A percentile compares a stretch with the other conserved stretches of the same genome.
These are phyloP conservation scores for Tricholoma saponaceum DNA, from an alignment of 768 basidiomycete genomes.

Conservation along the genomic window DNA sequence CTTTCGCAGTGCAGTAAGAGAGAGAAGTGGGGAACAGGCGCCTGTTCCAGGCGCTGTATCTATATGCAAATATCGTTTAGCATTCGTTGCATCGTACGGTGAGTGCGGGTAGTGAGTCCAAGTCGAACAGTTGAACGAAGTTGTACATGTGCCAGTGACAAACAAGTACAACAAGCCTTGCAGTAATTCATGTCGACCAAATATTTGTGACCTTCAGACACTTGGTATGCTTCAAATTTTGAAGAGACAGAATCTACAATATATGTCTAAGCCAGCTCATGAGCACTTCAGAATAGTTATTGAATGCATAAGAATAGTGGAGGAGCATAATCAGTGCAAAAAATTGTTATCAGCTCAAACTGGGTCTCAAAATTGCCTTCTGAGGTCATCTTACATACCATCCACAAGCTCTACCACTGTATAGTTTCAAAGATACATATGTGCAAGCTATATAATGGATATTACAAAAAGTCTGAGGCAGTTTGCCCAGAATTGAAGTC, in stretches of 20 bases:
- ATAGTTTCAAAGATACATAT: not conserved
- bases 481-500: not conserved
- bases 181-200: not conserved
- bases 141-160: no score
- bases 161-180: no score
- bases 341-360: not conserved
- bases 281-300: not conserved
- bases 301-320: not conserved
- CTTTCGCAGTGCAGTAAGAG: not conserved
- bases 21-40: not conserved
- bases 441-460: not conserved
- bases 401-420: not conserved
- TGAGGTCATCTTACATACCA: not conserved
- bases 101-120: no score
- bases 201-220: not conserved
- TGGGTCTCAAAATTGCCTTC: not conserved
- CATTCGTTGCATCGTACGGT: no score
- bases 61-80: not conserved
- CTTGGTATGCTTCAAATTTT: not conserved
- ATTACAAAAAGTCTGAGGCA: not conserved
- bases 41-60: not conserved
- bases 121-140: no score
- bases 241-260: not conserved
- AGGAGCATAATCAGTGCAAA: not conserved
- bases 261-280: not conserved